Conservation (phyloP, 805 yeast genomes). For the Lachancea quebecensis region DNA sequence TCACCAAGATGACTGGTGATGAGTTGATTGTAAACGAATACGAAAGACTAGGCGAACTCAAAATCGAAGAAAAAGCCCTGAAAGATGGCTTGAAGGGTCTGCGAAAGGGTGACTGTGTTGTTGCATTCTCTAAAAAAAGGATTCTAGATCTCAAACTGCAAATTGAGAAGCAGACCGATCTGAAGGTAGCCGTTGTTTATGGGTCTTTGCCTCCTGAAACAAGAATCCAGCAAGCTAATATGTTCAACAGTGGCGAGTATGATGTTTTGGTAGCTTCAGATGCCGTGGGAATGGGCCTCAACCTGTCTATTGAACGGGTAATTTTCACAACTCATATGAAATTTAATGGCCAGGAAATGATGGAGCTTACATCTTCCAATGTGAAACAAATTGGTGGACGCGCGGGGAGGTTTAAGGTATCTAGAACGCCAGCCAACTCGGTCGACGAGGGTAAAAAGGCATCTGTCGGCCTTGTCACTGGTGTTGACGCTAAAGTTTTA, state of each 20-base stretch:
- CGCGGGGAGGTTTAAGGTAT: slow-evolving; percentile 72
- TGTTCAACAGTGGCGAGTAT: slow-evolving; percentile 71
- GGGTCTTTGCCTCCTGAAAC: slow-evolving; percentile 97
- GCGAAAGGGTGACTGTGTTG: slow-evolving; percentile 76
- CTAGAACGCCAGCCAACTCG: slow-evolving; percentile 18
- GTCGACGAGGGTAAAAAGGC: slow-evolving; percentile 13
- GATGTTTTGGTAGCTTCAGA: slow-evolving; percentile 91
- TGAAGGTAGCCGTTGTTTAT: slow-evolving; percentile 81
- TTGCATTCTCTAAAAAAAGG: slow-evolving; percentile 71
- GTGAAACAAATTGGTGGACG: slow-evolving; percentile 93
- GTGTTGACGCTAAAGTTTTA: slow-evolving; percentile 41
- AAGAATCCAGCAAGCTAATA: slow-evolving; percentile 71
- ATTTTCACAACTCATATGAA: slow-evolving; percentile 64
- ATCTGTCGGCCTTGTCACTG: slow-evolving; percentile 47
- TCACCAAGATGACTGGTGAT: slow-evolving; percentile 73
- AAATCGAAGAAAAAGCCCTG: slow-evolving; percentile 42
- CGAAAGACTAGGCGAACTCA: slow-evolving; percentile 65
- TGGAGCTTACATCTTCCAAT: slow-evolving; percentile 51
- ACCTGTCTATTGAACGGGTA: slow-evolving; percentile 73
- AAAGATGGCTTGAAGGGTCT: slow-evolving; percentile 26
- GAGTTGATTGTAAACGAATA: slow-evolving; percentile 63
- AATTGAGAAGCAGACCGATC: slow-evolving; percentile 56
- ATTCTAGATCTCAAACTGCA: slow-evolving; percentile 62
- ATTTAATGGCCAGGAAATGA: slow-evolving; percentile 55
- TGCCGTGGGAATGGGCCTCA: slow-evolving; percentile 97